Conservation (phyloP, 1,284 basidiomycete genomes). For the Cutaneotrichosporon sp. region DNA sequence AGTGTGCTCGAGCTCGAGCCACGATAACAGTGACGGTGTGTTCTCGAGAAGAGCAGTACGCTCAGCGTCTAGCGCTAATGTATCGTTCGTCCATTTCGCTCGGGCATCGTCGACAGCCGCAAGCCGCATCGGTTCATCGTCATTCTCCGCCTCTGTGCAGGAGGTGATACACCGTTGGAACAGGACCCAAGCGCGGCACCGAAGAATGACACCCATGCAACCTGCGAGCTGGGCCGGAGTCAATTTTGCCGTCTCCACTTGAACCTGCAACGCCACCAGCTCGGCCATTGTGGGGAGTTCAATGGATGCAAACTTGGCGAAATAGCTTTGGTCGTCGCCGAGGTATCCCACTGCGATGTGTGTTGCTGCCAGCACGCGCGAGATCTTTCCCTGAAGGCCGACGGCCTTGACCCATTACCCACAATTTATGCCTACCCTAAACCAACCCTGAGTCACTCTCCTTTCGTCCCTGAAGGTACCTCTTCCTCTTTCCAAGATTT, state of each 20-base stretch:
- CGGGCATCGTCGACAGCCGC: background rate
- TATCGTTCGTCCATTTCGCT: background rate
- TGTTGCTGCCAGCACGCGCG: background rate
- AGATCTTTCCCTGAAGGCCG: background rate
- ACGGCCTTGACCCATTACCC: too few species aligned
- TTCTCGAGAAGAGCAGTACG: background rate
- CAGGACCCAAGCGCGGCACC: slow-evolving; percentile 4
- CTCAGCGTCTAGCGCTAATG: background rate
- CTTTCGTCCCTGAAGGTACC: too few species aligned
- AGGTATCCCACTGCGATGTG: background rate
- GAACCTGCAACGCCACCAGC: background rate
- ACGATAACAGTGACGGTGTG: background rate
- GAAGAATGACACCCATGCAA: background rate
- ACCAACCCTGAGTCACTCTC: too few species aligned
- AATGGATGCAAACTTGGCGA: background rate
- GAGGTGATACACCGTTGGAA: background rate
- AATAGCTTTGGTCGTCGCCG: slow-evolving; percentile 21
- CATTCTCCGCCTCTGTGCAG: background rate
- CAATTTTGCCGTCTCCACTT: slow-evolving; percentile 14
- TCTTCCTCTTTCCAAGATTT: too few species aligned
- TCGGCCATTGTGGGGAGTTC: background rate
- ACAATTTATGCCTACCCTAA: too few species aligned
- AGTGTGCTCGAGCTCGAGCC: slow-evolving; percentile 6
- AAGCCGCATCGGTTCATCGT: background rate
- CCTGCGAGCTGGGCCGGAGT: slow-evolving; percentile 3